phyloP scores from a whole-genome alignment of 192 early-diverging fungal genomes.

The Coemansia reversa region DNA sequence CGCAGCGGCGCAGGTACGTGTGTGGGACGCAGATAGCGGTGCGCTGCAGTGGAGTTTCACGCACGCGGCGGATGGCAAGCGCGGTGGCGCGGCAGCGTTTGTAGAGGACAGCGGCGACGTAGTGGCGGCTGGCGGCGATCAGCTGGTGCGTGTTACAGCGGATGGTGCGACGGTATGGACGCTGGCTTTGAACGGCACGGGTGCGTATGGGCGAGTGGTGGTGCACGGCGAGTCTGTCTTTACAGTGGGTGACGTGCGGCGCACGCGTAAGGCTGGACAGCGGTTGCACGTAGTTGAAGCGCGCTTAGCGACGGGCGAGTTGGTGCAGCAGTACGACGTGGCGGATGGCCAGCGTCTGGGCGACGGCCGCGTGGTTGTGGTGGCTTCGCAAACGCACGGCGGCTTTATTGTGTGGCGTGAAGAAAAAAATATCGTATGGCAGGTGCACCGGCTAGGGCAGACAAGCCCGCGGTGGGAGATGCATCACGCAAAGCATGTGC shows the following conservation, averaged over 20 bases:
- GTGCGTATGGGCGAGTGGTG: conserved; percentile 39
- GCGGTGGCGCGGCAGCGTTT: conserved; percentile 48
- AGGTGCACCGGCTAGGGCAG: conserved; percentile 37
- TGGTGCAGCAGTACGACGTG: conserved; percentile 43
- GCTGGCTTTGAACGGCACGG: conserved; percentile 36
- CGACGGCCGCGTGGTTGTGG: conserved; percentile 25
- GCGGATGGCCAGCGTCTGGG: conserved; percentile 25
- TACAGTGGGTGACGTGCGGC: conserved; percentile 34
- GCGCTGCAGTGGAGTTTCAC: conserved; percentile 20
- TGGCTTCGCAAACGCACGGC: conserved; percentile 41
- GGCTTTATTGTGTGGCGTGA: conserved; percentile 57
- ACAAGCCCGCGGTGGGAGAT: conserved; percentile 38
- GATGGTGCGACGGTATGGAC: conserved; percentile 32
- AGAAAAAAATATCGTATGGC: conserved; percentile 47
- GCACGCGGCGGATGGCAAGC: conserved; percentile 23
- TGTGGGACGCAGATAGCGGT: conserved; percentile 46
- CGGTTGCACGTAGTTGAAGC: conserved; percentile 43
- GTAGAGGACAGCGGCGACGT: conserved; percentile 35
- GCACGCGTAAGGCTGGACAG: conserved; percentile 21
- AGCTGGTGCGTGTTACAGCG: conserved; percentile 32
- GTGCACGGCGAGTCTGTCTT: conserved; percentile 30
- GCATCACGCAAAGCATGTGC: conserved; percentile 40
- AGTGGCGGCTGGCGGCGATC: conserved; percentile 38
- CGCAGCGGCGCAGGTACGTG: conserved; percentile 37
- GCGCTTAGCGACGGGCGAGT: conserved; percentile 29